Conservation (phyloP, 2,329 filamentous ascomycete species). For the Fusarium haematococcum region DNA sequence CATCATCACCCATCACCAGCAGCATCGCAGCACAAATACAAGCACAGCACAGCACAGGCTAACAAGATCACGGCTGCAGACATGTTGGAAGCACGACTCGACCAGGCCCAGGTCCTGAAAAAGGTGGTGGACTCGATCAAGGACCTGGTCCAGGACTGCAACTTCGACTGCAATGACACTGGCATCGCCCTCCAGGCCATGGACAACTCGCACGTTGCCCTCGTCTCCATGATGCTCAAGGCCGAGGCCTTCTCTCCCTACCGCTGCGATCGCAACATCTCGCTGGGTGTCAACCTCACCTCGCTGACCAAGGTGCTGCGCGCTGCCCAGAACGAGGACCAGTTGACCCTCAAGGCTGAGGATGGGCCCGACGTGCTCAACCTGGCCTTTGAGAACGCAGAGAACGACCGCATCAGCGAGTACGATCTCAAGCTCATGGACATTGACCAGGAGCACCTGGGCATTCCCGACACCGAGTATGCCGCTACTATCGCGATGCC, state of each 20-base stretch:
- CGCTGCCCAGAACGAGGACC: conserved; percentile 92
- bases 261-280: conserved; percentile 99
- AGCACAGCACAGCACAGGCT: conserved; percentile 15
- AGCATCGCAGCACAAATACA: neutral
- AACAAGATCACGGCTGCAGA: conserved; percentile 48
- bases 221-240: conserved; percentile 99
- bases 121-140: conserved; percentile 99
- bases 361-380: conserved; percentile 96
- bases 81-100: conserved; percentile 97
- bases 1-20: neutral
- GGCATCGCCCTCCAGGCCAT: conserved; percentile 98
- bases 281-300: conserved; percentile 95
- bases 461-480: conserved; percentile 99
- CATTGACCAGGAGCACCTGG: conserved; percentile 99
- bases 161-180: conserved; percentile 99
- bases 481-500: conserved; percentile 92
- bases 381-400: conserved; percentile 91
- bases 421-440: conserved; percentile 99
- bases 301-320: conserved; percentile 98
- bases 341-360: conserved; percentile 96
- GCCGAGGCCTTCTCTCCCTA: conserved; percentile 94
- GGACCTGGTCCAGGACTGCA: conserved; percentile 99
- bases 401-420: conserved; percentile 93
- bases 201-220: conserved; percentile 99
- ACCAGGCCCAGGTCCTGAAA: conserved; percentile 94